phyloP scores from a whole-genome alignment of 2,329 filamentous ascomycete species.

The Hymenoscyphus scutula region DNA sequence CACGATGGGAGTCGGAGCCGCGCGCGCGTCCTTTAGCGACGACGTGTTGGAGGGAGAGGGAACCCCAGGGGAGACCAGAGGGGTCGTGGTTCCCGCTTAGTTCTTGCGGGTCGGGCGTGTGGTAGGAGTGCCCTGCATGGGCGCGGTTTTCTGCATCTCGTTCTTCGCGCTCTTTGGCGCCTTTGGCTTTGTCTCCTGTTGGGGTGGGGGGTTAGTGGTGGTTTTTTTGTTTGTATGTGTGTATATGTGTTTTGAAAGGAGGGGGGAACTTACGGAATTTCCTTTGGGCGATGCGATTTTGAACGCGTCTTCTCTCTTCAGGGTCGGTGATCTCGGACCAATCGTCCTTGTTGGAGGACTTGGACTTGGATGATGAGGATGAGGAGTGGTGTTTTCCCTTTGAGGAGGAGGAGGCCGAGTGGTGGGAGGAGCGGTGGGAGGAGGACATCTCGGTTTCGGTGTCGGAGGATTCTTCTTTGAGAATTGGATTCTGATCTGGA shows the following conservation, averaged over 20 bases:
- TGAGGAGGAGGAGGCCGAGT: constrained; percentile 27
- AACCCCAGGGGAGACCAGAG: constrained; percentile 71
- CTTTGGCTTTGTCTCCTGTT: constrained; percentile 66
- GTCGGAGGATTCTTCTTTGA: constrained; percentile 24
- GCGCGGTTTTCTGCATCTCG: constrained; percentile 62
- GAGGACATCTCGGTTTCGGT: constrained; percentile 30
- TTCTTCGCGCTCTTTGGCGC: constrained; percentile 64
- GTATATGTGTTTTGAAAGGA: too few species aligned
- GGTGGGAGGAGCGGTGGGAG: constrained; percentile 28
- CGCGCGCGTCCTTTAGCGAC: constrained; percentile 44
- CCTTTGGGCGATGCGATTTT: constrained; percentile 73
- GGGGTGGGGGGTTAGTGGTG: too few species aligned
- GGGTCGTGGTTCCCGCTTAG: constrained; percentile 52
- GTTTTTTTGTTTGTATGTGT: too few species aligned
- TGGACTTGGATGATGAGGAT: constrained; percentile 39
- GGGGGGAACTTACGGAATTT: constrained; percentile 63
- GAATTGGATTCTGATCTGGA: constrained; percentile 25
- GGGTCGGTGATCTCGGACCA: constrained; percentile 70
- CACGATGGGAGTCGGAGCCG: constrained; percentile 43
- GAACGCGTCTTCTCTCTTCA: constrained; percentile 69
- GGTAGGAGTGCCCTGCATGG: constrained; percentile 63
- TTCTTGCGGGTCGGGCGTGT: constrained; percentile 56
- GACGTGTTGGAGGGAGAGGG: constrained; percentile 58
- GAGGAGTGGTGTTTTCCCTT: constrained; percentile 20
- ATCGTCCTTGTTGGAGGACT: constrained; percentile 50